Evolutionary conservation across 1,284 basidiomycete species (phyloP).

Genomic region (Pyrrhoderma lamaoense): DNA sequence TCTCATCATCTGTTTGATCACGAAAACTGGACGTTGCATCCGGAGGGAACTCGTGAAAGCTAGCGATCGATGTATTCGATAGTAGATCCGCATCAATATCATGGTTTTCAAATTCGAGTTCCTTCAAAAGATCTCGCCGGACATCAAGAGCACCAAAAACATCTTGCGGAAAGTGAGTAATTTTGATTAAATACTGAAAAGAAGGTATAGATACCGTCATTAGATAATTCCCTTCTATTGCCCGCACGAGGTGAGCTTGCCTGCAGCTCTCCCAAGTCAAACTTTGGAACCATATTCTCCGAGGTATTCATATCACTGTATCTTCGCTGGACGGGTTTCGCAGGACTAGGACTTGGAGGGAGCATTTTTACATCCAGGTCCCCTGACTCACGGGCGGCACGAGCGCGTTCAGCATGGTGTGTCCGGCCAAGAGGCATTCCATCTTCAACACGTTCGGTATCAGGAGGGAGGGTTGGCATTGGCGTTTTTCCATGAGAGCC

Average conservation of each 20-base stretch:
- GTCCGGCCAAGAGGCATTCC: constrained; percentile 15
- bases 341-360: constrained; percentile 56
- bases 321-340: constrained; percentile 28
- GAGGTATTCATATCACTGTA: not conserved
- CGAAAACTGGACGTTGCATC: not conserved
- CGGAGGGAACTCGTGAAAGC: constrained; percentile 18
- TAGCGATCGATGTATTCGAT: constrained; percentile 16
- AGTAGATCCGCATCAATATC: constrained; percentile 10
- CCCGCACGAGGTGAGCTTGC: constrained; percentile 4
- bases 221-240: constrained; percentile 1
- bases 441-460: constrained; percentile 14
- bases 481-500: not conserved
- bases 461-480: constrained; percentile 10
- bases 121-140: not conserved
- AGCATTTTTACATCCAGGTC: constrained; percentile 43
- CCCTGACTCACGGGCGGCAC: constrained; percentile 28
- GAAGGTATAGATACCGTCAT: constrained; percentile 6
- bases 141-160: constrained; percentile 10
- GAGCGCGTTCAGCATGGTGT: constrained; percentile 34
- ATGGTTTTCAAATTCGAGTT: constrained; percentile 11
- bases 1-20: not conserved
- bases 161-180: not conserved
- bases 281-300: constrained; percentile 37
- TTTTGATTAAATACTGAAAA: not conserved
- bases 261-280: constrained; percentile 28